phyloP scores from a whole-genome alignment of 1,284 basidiomycete species.

The Neolentinus lepideus region DNA sequence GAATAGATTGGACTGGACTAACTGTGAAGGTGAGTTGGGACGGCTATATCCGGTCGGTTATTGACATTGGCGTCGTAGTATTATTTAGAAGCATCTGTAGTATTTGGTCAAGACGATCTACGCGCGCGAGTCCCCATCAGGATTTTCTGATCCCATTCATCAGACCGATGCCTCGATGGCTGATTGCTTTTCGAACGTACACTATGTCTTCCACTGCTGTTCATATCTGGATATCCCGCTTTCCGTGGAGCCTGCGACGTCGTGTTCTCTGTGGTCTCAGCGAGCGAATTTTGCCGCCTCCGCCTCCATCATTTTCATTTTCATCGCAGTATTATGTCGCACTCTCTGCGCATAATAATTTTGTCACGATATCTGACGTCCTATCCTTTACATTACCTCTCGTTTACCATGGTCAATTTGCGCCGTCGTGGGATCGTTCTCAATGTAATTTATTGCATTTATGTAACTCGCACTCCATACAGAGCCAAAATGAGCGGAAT shows the following conservation, averaged over 20 bases:
- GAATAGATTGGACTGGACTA: constrained; percentile 57
- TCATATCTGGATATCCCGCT: background rate
- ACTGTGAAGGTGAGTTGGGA: constrained; percentile 47
- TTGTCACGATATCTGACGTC: background rate
- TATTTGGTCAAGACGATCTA: constrained; percentile 52
- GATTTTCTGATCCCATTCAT: constrained; percentile 32
- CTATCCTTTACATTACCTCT: background rate
- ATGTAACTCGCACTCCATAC: background rate
- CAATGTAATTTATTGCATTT: background rate
- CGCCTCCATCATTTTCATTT: background rate
- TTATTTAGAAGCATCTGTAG: constrained; percentile 60
- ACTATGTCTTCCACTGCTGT: background rate
- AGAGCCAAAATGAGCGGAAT: background rate
- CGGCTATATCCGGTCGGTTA: background rate
- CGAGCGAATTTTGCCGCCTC: no score
- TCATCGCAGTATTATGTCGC: no score
- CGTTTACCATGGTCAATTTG: background rate
- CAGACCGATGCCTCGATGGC: background rate
- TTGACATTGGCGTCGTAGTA: constrained; percentile 35
- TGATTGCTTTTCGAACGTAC: background rate
- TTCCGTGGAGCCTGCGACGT: no score
- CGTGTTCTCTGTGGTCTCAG: no score
- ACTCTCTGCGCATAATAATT: background rate
- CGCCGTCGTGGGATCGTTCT: background rate
- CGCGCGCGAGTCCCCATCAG: constrained; percentile 53